Evolutionary conservation across 2,329 filamentous ascomycete species (phyloP).

Genomic region (Cephalotrichum gorgonifer): DNA sequence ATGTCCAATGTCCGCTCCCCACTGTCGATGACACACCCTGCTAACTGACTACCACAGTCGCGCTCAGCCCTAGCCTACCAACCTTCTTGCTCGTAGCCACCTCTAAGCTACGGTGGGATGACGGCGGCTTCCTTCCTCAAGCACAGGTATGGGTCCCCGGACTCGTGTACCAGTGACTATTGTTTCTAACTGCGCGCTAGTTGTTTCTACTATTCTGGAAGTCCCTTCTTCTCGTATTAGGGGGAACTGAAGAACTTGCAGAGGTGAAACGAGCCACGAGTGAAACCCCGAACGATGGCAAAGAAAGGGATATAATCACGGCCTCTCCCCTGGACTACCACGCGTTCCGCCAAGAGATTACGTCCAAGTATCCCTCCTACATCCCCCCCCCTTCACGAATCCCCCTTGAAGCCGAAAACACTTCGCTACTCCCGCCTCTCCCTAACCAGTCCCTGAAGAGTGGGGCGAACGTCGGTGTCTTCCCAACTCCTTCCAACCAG

Average conservation of each 20-base stretch:
- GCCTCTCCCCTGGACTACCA: conserved; percentile 95
- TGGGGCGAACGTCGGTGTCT: conserved; percentile 50
- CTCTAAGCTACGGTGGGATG: conserved; percentile 64
- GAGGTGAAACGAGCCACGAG: conserved; percentile 63
- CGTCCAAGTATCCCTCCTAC: conserved; percentile 95
- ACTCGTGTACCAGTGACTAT: conserved; percentile 11
- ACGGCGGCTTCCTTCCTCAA: conserved; percentile 48
- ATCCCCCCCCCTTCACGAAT: conserved; percentile 76
- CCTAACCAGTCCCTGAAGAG: conserved; percentile 60
- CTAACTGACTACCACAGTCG: conserved; percentile 26
- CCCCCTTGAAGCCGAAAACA: conserved; percentile 81
- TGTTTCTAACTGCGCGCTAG: conserved; percentile 24
- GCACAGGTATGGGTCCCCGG: conserved; percentile 39
- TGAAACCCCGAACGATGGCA: conserved; percentile 46
- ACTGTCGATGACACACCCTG: neutral
- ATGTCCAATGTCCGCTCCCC: conserved; percentile 17
- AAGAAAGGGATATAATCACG: conserved; percentile 70
- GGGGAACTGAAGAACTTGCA: conserved; percentile 63
- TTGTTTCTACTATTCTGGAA: conserved; percentile 88
- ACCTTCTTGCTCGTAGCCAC: conserved; percentile 61
- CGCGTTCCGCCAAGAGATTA: conserved; percentile 90
- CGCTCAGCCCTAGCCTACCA: conserved; percentile 56
- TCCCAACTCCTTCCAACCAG: conserved; percentile 42
- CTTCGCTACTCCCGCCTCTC: conserved; percentile 77
- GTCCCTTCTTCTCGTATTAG: conserved; percentile 74